A percentile compares a stretch with the other conserved stretches of the same genome.
Evolutionary conservation across 257 asterid species (phyloP).

Genomic region (Ilex asprella): DNA sequence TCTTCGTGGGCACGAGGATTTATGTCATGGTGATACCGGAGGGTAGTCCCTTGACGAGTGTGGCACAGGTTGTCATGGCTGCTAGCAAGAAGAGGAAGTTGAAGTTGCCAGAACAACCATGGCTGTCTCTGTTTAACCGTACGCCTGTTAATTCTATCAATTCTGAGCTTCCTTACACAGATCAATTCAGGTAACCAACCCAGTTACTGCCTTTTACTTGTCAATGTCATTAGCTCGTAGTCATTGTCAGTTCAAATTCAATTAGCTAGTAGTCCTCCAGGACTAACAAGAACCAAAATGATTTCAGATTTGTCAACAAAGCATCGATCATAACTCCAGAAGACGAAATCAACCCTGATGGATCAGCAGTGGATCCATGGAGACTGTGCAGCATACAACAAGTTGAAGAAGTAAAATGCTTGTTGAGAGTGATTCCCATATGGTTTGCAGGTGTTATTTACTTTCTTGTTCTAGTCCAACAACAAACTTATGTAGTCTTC

Average conservation of each 20-base stretch:
- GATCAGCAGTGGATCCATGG: constrained; percentile 27
- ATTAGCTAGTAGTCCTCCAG: not conserved
- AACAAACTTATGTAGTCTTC: constrained; percentile 16
- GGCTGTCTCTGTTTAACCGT: constrained; percentile 13
- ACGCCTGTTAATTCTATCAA: constrained; percentile 10
- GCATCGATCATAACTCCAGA: constrained; percentile 18
- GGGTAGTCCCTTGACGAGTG: constrained; percentile 28
- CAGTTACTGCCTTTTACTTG: not conserved
- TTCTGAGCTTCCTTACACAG: constrained; percentile 18
- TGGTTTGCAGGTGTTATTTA: constrained; percentile 22
- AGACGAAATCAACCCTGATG: constrained; percentile 21
- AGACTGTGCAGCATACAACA: constrained; percentile 26
- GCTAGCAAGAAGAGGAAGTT: constrained; percentile 19
- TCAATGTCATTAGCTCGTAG: too few relatives aligned
- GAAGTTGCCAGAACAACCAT: constrained; percentile 14
- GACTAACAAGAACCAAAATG: not conserved
- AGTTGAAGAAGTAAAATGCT: constrained; percentile 32
- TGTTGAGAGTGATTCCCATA: constrained; percentile 21
- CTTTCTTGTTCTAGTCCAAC: constrained; percentile 11
- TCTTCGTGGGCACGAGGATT: constrained; percentile 22
- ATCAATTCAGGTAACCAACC: constrained; percentile 23
- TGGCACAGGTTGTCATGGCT: constrained; percentile 22
- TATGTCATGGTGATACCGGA: constrained; percentile 19
- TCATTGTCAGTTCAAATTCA: too few relatives aligned
- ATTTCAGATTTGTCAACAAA: constrained; percentile 19